Percentiles rank a stretch among this genome's conserved stretches.
Evolutionary conservation across 805 yeast genomes (phyloP).

Genomic region (Pichia nanzhaoensis): DNA sequence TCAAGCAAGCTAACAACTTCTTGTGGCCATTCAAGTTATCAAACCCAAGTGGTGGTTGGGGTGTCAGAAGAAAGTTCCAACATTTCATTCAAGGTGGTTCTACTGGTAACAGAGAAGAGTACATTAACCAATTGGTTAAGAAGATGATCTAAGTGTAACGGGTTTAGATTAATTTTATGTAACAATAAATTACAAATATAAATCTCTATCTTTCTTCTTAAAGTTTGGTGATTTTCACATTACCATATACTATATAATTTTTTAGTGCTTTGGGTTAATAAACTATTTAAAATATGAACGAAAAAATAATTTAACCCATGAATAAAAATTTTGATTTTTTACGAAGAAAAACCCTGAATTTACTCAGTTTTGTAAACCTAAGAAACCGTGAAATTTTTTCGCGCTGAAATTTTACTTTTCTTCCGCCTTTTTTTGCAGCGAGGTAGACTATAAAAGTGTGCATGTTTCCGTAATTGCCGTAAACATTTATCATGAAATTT

Average conservation of each 20-base stretch:
- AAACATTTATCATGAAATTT: too few relatives aligned
- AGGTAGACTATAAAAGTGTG: too few relatives aligned
- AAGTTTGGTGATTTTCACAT: too few relatives aligned
- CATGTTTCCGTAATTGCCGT: background rate
- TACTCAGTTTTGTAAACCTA: background rate
- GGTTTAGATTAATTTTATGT: background rate
- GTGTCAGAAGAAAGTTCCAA: slow-evolving; percentile 92
- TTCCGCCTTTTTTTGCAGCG: background rate
- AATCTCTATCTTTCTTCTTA: slow-evolving; percentile 4
- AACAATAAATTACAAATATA: too few relatives aligned
- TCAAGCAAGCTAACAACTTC: slow-evolving; percentile 98
- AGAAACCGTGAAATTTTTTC: background rate
- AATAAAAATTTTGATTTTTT: too few relatives aligned
- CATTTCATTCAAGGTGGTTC: slow-evolving; percentile 98
- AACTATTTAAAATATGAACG: too few relatives aligned
- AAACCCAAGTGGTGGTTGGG: slow-evolving; percentile 97
- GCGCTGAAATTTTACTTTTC: background rate
- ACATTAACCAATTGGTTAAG: slow-evolving; percentile 90
- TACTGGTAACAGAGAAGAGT: slow-evolving; percentile 96
- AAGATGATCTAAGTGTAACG: slow-evolving; percentile 68
- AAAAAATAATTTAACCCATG: too few relatives aligned
- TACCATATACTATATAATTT: too few relatives aligned
- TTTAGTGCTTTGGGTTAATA: background rate
- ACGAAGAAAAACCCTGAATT: too few relatives aligned
- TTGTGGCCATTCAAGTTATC: slow-evolving; percentile 97